A percentile compares a stretch with the other conserved stretches of the same genome.
Conservation (phyloP, 805 yeast species). For the Teunomyces panamensis region DNA sequence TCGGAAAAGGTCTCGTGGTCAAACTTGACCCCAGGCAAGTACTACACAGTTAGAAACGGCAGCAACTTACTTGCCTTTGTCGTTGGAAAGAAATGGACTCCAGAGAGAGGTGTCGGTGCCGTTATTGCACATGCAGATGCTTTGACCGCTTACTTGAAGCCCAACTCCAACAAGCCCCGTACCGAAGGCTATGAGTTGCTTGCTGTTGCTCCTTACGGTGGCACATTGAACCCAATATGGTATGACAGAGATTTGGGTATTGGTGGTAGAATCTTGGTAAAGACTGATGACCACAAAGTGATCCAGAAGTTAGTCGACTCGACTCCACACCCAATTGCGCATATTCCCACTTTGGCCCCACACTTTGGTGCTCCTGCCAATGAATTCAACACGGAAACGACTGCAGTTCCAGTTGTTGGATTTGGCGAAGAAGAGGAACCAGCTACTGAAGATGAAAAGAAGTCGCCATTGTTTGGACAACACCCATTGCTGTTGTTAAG, state of each 20-base stretch:
- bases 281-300: conserved; percentile 31
- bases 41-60: conserved; percentile 67
- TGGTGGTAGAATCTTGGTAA: conserved; percentile 72
- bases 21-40: conserved; percentile 48
- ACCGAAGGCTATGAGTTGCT: conserved; percentile 74
- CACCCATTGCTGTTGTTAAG: conserved; percentile 69
- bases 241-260: conserved; percentile 85
- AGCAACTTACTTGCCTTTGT: conserved; percentile 67
- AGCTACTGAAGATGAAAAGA: conserved; percentile 58
- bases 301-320: conserved; percentile 50
- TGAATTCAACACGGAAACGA: conserved; percentile 72
- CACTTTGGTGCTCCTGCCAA: conserved; percentile 73
- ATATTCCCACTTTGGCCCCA: conserved; percentile 81
- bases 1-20: conserved; percentile 62
- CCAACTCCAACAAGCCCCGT: conserved; percentile 56
- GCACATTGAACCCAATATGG: conserved; percentile 63
- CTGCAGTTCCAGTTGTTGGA: conserved; percentile 77
- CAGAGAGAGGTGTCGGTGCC: conserved; percentile 63
- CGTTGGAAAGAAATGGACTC: conserved; percentile 64
- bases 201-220: conserved; percentile 85
- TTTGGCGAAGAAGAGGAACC: conserved; percentile 42
- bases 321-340: conserved; percentile 69
- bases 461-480: conserved; percentile 63
- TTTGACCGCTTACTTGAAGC: conserved; percentile 66
- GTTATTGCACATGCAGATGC: conserved; percentile 79